Evolutionary conservation across 148 eudicot genomes (phyloP).

Genomic region (Mesembryanthemum crystallinum): DNA sequence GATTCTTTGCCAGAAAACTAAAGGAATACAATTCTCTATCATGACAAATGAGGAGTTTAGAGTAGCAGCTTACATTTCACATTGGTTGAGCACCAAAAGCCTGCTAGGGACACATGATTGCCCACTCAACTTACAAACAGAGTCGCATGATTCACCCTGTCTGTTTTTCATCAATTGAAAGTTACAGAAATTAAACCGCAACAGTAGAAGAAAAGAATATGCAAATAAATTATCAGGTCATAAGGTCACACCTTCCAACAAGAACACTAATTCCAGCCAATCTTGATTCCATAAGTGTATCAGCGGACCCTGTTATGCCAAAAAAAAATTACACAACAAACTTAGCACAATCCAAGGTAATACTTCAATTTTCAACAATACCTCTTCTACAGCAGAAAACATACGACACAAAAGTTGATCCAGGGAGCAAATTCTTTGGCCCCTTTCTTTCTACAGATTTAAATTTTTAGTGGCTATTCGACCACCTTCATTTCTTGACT

Average conservation of each 20-base stretch:
- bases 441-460: too few species aligned
- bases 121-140: constrained; percentile 72
- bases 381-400: too few species aligned
- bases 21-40: not conserved
- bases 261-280: constrained; percentile 69
- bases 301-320: constrained; percentile 50
- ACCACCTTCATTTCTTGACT: too few species aligned
- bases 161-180: constrained; percentile 36
- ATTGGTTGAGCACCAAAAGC: constrained; percentile 68
- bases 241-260: constrained; percentile 63
- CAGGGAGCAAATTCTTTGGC: too few species aligned
- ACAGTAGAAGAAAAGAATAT: not conserved
- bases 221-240: constrained; percentile 4
- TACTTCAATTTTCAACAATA: not conserved
- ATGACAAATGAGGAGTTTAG: not conserved
- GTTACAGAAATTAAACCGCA: constrained; percentile 12
- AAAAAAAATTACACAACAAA: not conserved
- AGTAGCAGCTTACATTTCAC: constrained; percentile 67
- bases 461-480: too few species aligned
- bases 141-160: constrained; percentile 94
- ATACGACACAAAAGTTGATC: too few species aligned
- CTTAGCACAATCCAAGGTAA: not conserved
- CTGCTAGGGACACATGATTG: constrained; percentile 83
- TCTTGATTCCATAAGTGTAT: constrained; percentile 49
- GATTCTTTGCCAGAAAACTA: not conserved